A percentile compares a stretch with the other conserved stretches of the same genome.
Evolutionary conservation across 1,284 basidiomycete species (phyloP).

Genomic region (Rhizoctonia solani): DNA sequence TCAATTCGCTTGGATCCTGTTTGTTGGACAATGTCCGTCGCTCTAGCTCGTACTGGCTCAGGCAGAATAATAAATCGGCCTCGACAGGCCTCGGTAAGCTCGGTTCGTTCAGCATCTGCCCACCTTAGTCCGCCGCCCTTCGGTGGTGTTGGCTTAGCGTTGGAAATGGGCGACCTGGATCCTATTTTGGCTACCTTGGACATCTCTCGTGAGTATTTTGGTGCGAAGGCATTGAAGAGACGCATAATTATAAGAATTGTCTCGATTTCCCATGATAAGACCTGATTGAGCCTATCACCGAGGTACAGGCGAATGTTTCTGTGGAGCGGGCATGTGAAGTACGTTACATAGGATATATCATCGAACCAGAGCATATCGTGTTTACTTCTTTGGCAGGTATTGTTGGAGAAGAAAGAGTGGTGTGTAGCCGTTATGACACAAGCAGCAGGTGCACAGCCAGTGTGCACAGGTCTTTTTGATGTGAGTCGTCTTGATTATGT

Average conservation of each 20-base stretch:
- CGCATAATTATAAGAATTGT: not conserved
- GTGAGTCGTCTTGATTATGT: constrained; percentile 50
- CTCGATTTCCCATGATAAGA: not conserved
- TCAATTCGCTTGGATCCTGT: not conserved
- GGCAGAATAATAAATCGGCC: constrained; percentile 16
- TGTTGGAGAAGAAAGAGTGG: constrained; percentile 62
- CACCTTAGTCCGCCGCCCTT: constrained; percentile 25
- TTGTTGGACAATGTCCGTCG: constrained; percentile 11
- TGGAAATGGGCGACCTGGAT: constrained; percentile 31
- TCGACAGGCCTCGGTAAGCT: constrained; percentile 26
- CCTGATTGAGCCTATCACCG: constrained; percentile 32
- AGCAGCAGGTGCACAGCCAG: constrained; percentile 43
- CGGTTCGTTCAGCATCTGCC: constrained; percentile 23
- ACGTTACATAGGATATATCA: constrained; percentile 41
- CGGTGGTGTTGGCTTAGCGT: constrained; percentile 1
- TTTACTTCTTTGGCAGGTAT: constrained; percentile 49
- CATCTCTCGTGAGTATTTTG: constrained; percentile 23
- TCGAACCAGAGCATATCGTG: not conserved
- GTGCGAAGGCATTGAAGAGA: not conserved
- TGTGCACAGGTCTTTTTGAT: constrained; percentile 70
- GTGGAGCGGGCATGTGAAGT: constrained; percentile 83
- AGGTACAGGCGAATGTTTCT: constrained; percentile 63
- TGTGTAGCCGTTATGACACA: constrained; percentile 65
- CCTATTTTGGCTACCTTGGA: constrained; percentile 20
- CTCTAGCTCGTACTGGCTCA: constrained; percentile 17